Conservation (phyloP, 805 yeast species). For the Wickerhamiella hasegawae region DNA sequence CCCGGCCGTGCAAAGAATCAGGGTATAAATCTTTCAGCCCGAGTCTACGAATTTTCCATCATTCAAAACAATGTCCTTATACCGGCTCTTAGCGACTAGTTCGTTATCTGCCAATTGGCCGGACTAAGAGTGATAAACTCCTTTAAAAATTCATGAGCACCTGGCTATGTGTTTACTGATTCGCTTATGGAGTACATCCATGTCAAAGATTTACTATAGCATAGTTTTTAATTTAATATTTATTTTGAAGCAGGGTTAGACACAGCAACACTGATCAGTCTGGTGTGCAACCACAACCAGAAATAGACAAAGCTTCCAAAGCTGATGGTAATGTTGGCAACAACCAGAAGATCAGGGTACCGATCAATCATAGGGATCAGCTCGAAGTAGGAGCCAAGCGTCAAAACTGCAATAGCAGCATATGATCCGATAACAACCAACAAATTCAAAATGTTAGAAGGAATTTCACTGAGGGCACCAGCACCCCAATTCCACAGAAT, state of each 20-base stretch:
- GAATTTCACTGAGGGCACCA: slow-evolving; percentile 40
- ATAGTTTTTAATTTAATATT: too few species aligned
- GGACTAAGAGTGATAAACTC: slow-evolving; percentile 18
- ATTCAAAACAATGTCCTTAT: slow-evolving; percentile 11
- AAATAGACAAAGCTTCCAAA: slow-evolving; percentile 60
- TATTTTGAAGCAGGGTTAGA: too few species aligned
- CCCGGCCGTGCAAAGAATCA: too few species aligned
- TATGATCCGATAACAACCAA: slow-evolving; percentile 37
- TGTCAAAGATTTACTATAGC: background rate
- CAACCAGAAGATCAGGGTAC: slow-evolving; percentile 77
- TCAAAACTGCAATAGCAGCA: slow-evolving; percentile 33
- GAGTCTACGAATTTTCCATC: slow-evolving; percentile 1
- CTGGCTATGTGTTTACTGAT: slow-evolving; percentile 9
- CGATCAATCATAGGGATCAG: slow-evolving; percentile 32
- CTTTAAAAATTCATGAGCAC: slow-evolving; percentile 7
- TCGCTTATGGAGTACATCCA: slow-evolving; percentile 21
- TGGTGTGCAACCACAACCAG: slow-evolving; percentile 54
- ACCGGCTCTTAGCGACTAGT: slow-evolving; percentile 12
- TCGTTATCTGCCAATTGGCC: slow-evolving; percentile 17
- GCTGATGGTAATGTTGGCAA: slow-evolving; percentile 56
- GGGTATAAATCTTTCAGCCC: too few species aligned
- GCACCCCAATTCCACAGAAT: slow-evolving; percentile 65
- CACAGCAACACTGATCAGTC: too few species aligned
- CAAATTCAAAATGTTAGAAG: slow-evolving; percentile 34
- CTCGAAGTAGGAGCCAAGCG: slow-evolving; percentile 32